These are phyloP conservation scores for Fraxinus excelsior DNA, from an alignment of 257 asterid genomes.

Conservation along the genomic window DNA sequence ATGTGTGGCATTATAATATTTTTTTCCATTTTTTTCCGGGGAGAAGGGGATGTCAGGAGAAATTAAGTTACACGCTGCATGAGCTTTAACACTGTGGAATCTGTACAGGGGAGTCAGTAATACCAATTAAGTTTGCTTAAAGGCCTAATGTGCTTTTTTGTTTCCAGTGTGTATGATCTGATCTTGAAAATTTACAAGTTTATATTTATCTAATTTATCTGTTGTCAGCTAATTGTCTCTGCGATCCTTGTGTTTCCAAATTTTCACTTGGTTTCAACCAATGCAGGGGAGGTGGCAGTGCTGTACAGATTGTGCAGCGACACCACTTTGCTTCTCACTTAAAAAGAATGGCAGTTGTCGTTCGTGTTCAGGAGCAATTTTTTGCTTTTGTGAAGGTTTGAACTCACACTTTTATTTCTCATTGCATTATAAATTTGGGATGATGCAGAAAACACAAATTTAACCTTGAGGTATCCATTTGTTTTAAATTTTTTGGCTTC, in stretches of 20 bases:
- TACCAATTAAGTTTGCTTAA: neutral
- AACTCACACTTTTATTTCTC: neutral
- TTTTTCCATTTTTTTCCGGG: neutral
- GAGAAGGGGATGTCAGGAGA: neutral
- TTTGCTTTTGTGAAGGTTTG: slow-evolving; percentile 86
- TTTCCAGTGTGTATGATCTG: neutral
- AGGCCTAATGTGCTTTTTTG: neutral
- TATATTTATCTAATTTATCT: slow-evolving; percentile 1
- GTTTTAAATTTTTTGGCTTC: neutral
- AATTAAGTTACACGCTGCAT: neutral
- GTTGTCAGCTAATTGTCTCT: slow-evolving; percentile 10
- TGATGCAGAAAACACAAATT: neutral
- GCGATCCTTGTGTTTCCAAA: slow-evolving; percentile 17
- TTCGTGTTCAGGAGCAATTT: slow-evolving; percentile 92
- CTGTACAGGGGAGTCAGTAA: neutral
- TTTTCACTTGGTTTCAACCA: slow-evolving; percentile 25
- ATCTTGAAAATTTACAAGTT: neutral
- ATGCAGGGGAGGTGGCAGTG: slow-evolving; percentile 79
- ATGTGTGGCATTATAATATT: neutral
- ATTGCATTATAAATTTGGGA: neutral
- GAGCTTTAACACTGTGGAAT: neutral
- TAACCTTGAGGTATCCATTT: neutral
- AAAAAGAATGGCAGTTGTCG: slow-evolving; percentile 98
- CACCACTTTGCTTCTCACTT: slow-evolving; percentile 97
- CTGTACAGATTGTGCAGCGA: slow-evolving; percentile 96